These are phyloP conservation scores for Jackrogersella minutella DNA, from an alignment of 495 filamentous ascomycete genomes.

Conservation along the genomic window DNA sequence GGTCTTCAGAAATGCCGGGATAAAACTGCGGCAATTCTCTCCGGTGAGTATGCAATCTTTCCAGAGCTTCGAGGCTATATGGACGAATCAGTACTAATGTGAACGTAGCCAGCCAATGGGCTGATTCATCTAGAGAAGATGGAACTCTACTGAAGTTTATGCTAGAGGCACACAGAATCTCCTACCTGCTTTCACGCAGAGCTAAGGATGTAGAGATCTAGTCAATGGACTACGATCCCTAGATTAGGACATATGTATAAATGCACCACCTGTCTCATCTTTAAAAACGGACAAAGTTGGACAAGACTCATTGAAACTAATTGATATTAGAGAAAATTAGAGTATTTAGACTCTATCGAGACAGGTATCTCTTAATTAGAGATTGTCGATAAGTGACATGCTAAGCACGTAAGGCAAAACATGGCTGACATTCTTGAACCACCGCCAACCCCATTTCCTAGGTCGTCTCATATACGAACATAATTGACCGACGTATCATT, in stretches of 20 bases:
- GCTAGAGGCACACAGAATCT: background rate
- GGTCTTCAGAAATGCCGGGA: slow-evolving; percentile 77
- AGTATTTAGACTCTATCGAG: slow-evolving; percentile 24
- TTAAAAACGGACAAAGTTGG: background rate
- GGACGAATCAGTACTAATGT: slow-evolving; percentile 1
- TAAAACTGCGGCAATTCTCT: slow-evolving; percentile 80
- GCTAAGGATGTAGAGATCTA: background rate
- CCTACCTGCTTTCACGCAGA: no score
- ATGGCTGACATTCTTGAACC: slow-evolving; percentile 23
- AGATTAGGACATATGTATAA: background rate
- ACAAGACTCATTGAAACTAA: slow-evolving; percentile 11
- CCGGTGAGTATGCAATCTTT: slow-evolving; percentile 64
- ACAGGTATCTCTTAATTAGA: slow-evolving; percentile 32
- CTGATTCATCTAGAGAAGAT: slow-evolving; percentile 62
- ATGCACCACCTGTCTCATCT: background rate
- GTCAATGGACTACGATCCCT: background rate
- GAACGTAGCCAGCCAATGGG: slow-evolving; percentile 60
- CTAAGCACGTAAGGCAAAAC: slow-evolving; percentile 27
- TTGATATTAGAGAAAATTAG: slow-evolving; percentile 42
- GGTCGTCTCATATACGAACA: slow-evolving; percentile 10
- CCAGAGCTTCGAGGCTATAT: background rate
- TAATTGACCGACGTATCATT: slow-evolving; percentile 19
- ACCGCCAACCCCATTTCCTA: slow-evolving; percentile 17
- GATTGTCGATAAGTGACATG: slow-evolving; percentile 31
- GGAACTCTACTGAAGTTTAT: slow-evolving; percentile 37